Base-by-base conservation (phyloP, 2,329 filamentous ascomycete genomes). In the Penicillium fuscoglaucum region DNA sequence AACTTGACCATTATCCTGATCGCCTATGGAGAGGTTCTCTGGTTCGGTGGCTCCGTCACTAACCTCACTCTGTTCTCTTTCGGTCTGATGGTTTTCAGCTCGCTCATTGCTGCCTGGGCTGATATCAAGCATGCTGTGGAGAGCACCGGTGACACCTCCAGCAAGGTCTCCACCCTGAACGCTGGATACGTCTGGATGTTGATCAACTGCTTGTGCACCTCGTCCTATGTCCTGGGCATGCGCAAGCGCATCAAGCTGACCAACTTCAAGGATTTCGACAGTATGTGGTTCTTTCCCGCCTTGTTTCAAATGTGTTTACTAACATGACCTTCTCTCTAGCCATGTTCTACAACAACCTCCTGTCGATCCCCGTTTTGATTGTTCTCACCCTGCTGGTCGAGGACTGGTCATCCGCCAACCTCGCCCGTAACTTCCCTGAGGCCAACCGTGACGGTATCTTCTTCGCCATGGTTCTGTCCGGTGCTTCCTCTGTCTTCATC, bases 311-410 rank as follows among this genome's bases (percentile, higher is more conserved):
- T 43, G 10, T 33, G 13, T 33, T 56, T 44, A 35, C 58, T 62
- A 53, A 61, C 29, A 21, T 63, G 9, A 46, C 47, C 78, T 71
- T 44, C 9, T 43, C 39, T 56, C 48, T 65, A 98, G 93, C 93
- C 72, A 99, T 98, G 95, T 98, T 95, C 81, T 99, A 99, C 84
- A 99, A 99, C 86, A 98, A 99, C 79, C 85, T 98, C 48, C 87
- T 99, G 66, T 96, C 93, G 57, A 96, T 99, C 64, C 95, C 95
- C 29, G 89, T 98, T 70, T 87, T 99, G 52, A 77, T 98, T 58
- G 74, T 91, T 68, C 87, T 88, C 74, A 96, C 93, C 35, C 80
- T 97, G 53, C 69, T 96, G 63, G 80, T 89, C 66, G 95, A 99
- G 76, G 91, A 98, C 79, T 99, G 95, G 95, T 96, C 93, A 7